Percentiles rank a stretch among this genome's conserved stretches.
phyloP scores from a whole-genome alignment of 805 yeast species.

The Tetrapisispora iriomotensis region DNA sequence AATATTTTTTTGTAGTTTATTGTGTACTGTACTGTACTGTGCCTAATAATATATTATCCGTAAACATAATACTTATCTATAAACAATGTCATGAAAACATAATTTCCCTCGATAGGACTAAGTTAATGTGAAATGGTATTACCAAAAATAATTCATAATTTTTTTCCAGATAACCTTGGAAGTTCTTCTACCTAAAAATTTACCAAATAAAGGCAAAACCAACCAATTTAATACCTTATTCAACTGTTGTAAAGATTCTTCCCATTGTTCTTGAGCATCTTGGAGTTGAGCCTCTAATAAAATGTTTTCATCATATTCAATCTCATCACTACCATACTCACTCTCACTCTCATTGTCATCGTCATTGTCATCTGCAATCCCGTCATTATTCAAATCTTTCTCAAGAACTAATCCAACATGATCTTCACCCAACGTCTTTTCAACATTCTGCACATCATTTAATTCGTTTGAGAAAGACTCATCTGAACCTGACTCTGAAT shows the following conservation, averaged over 20 bases:
- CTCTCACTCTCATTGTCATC: background rate
- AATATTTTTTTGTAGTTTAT: too few relatives aligned
- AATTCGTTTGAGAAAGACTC: background rate
- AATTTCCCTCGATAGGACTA: too few relatives aligned
- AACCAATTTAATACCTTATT: slow-evolving; percentile 49
- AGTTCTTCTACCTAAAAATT: slow-evolving; percentile 52
- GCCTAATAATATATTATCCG: too few relatives aligned
- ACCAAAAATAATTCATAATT: slow-evolving; percentile 18
- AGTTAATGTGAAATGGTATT: too few relatives aligned
- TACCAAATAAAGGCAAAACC: slow-evolving; percentile 57
- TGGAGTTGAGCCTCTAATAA: slow-evolving; percentile 16
- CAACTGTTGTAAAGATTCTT: slow-evolving; percentile 53
- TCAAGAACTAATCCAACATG: slow-evolving; percentile 1
- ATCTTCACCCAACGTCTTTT: background rate
- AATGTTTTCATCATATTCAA: slow-evolving; percentile 11
- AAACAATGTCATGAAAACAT: too few relatives aligned
- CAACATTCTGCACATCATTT: background rate
- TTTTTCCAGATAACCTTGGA: slow-evolving; percentile 33
- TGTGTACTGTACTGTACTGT: too few relatives aligned
- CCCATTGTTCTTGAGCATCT: slow-evolving; percentile 65
- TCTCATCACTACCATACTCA: slow-evolving; percentile 10
- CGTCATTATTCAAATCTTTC: slow-evolving; percentile 5
- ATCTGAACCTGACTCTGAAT: background rate
- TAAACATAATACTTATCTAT: too few relatives aligned
- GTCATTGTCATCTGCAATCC: slow-evolving; percentile 1